These are phyloP conservation scores for Amaranthus tricolor DNA, from an alignment of 179 eudicot genomes.

Conservation along the genomic window DNA sequence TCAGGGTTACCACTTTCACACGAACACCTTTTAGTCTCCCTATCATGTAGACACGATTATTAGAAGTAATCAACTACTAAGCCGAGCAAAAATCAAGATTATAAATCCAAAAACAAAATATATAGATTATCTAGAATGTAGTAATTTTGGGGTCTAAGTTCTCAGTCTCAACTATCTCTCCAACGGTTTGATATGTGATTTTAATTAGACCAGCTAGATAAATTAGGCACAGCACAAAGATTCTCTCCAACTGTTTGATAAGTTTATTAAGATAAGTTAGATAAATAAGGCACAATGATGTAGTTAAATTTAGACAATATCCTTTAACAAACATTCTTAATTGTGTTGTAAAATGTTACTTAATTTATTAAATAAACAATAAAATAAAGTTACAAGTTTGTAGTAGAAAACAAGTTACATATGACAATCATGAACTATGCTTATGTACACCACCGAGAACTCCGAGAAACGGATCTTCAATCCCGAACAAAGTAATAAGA, in stretches of 20 bases:
- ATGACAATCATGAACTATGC: too few relatives aligned
- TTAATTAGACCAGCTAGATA: slow-evolving; percentile 3
- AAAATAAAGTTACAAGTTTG: too few relatives aligned
- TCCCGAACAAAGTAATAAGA: too few relatives aligned
- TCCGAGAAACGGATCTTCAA: too few relatives aligned
- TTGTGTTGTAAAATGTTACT: too few relatives aligned
- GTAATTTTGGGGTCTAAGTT: slow-evolving; percentile 95
- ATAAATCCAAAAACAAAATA: too few relatives aligned
- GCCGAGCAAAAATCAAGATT: background rate
- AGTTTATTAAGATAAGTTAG: too few relatives aligned
- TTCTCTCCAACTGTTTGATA: too few relatives aligned
- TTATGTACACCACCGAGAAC: too few relatives aligned
- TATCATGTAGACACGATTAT: slow-evolving; percentile 28
- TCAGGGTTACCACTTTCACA: slow-evolving; percentile 97
- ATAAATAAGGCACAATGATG: slow-evolving; percentile 12
- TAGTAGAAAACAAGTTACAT: too few relatives aligned
- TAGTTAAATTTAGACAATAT: slow-evolving; percentile 6
- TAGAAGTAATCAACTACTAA: slow-evolving; percentile 5
- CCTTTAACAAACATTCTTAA: slow-evolving; percentile 13
- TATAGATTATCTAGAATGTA: slow-evolving; percentile 86
- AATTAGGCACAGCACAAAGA: too few relatives aligned
- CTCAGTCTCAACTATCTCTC: slow-evolving; percentile 79
- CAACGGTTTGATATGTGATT: slow-evolving; percentile 56
- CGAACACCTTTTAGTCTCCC: slow-evolving; percentile 92
- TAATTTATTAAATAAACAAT: too few relatives aligned